Conservation (phyloP, 768 basidiomycete species). For the Rhodotorula graminis region DNA sequence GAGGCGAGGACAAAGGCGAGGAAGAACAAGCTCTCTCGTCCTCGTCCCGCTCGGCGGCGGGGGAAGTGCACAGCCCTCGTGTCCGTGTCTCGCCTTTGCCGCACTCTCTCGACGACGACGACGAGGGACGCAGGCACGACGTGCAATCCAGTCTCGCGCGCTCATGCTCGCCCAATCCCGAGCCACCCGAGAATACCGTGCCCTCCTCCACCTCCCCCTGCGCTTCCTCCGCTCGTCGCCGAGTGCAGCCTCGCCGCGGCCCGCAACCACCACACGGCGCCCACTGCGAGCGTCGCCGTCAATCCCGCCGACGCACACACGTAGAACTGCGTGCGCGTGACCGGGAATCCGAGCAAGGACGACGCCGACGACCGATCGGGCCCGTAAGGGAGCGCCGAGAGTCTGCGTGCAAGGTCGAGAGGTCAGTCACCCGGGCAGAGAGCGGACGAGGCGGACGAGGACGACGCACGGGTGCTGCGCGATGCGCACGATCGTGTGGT, state of each 20-base stretch:
- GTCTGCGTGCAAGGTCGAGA: background rate
- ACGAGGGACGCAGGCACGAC: too few relatives aligned
- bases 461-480: constrained; percentile 72
- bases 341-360: constrained; percentile 21
- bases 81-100: too few relatives aligned
- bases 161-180: background rate
- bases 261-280: constrained; percentile 5
- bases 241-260: background rate
- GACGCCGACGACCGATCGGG: constrained; percentile 20
- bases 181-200: background rate
- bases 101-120: too few relatives aligned
- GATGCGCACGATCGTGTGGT: constrained; percentile 74
- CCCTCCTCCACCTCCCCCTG: background rate
- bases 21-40: too few relatives aligned
- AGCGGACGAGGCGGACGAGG: background rate
- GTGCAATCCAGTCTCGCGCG: too few relatives aligned
- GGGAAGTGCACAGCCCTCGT: too few relatives aligned
- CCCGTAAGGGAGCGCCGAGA: constrained; percentile 26
- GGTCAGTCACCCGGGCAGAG: too few relatives aligned
- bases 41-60: too few relatives aligned
- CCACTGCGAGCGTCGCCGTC: constrained; percentile 10
- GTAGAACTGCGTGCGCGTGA: constrained; percentile 9
- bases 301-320: background rate
- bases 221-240: background rate
- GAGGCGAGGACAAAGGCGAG: too few relatives aligned